Evolutionary conservation across 345 rosid species (phyloP), one percentile per base, ranked within the genome.

Genomic region (Gossypium turneri): DNA sequence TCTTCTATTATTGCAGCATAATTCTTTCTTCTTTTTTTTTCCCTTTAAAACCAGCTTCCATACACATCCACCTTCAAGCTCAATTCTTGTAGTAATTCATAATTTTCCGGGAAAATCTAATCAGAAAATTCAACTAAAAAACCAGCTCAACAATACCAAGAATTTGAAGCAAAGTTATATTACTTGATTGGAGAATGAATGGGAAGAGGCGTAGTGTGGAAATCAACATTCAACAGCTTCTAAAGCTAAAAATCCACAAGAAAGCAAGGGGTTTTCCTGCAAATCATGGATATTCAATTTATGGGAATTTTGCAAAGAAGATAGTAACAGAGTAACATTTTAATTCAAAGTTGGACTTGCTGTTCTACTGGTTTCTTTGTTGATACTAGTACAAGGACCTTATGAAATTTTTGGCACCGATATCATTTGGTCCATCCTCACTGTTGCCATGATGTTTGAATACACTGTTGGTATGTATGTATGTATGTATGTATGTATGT

Each of bases 401-500:
- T 90, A 85, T 73, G 87, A 86, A 50, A 78, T 84, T 24, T 88
- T 90, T 67, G 94, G 94, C 56, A 76, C 84, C 73, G 83, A 78
- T 60, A 86, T 90, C 76, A 85, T 90, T 8, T 90, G 94, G 94
- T 90, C 90, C 59, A 85, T 90, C 76, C 90, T 90, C 69, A 90
- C 94, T 1, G 94, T 90, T 27, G 92, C 92, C 43, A 83, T 86
- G 79, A 88, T 85, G 92, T 88, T 88, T 65, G 94, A 90, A 80
- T 85, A 82, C 71, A 86, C 92, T 29, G 94, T 88, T 2, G 94
- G 94, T 86, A 85, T 4, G 88, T 43, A 24, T 25, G 38, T 52
- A 4, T 43, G 47, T 44, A 44, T 43, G 11, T 1, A 16, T 52
- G 19, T 4, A 16, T n/a, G 6, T 24, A 0, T 0, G 94, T 86